Base-by-base conservation (phyloP, 768 basidiomycete species). In the Lactarius indigo region DNA sequence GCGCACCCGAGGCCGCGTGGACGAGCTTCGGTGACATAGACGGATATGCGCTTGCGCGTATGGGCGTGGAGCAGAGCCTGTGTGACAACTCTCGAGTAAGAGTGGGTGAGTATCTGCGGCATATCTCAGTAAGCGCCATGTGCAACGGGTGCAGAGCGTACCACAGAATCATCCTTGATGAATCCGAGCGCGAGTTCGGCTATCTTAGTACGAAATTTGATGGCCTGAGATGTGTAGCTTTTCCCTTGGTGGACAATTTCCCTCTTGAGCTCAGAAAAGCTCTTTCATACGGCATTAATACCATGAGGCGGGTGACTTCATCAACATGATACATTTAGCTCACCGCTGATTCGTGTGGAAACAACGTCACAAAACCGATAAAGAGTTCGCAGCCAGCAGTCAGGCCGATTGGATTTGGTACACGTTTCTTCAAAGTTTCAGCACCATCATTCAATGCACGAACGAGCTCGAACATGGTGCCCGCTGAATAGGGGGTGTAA, bases 1-100 rank as follows among this genome's bases (percentile, higher is more conserved):
- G 50, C 87, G 73, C 75, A 93, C 94, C 95, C 93, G 71, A 91
- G 83, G 73, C 90, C 92, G 75, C 85, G 86, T 76, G 96, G 95
- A 69, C 93, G 85, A 39, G 93, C 92, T 86, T 98, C 94, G 71
- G 96, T 98, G 65, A 99, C 96, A 76, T 94, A 98, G 44, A 99
- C 96, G 73, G 92, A 94, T 77, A 98, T 93, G 64, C 96, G 85
- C 80, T 98, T 98, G 75, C 85, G 87, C 74, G 89, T 83, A 76
- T 96, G 94, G 20, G 97, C 96, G 64, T 90, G 85, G 56, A 98
- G 83, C 61, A 99, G 83, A 41, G 96, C 91, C 77, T 94, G 88
- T 80, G 96, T 89, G 63, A 99, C 96, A 55, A 98, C 95, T 73
- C 97, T 84, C 30, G 95, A 98, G 80, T 96, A 96, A 39, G 94